phyloP scores from a whole-genome alignment of 345 rosid genomes.

The Hibiscus syriacus region DNA sequence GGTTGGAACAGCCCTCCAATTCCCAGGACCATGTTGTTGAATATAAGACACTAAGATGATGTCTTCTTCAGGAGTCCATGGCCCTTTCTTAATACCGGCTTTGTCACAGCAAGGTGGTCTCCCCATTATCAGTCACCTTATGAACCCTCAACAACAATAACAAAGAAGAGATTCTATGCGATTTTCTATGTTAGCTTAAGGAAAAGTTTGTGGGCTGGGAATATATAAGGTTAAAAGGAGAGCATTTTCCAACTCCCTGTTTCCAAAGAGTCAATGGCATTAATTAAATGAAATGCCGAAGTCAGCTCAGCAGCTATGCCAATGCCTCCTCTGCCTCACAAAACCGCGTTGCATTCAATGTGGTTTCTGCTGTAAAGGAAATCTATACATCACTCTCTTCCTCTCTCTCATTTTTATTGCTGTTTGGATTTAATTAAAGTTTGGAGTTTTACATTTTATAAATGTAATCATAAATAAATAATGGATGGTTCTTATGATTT shows the following conservation, averaged over 20 bases:
- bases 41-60: constrained; percentile 66
- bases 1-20: constrained; percentile 74
- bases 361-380: constrained; percentile 30
- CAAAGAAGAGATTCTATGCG: not conserved
- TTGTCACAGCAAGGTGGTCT: constrained; percentile 87
- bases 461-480: no score
- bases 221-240: constrained; percentile 30
- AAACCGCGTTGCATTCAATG: constrained; percentile 94
- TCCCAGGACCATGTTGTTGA: constrained; percentile 86
- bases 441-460: no score
- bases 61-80: constrained; percentile 95
- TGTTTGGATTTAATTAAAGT: no score
- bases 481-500: no score
- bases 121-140: constrained; percentile 36
- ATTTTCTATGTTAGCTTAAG: constrained; percentile 20
- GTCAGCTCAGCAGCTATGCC: constrained; percentile 61
- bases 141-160: not conserved
- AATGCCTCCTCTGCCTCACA: constrained; percentile 41
- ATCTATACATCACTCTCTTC: constrained; percentile 17
- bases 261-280: constrained; percentile 43
- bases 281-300: constrained; percentile 36
- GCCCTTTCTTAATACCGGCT: constrained; percentile 76
- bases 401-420: constrained; percentile 7
- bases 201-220: constrained; percentile 16
- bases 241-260: not conserved